Percentiles rank a stretch among this genome's conserved stretches.
phyloP scores from a whole-genome alignment of 78 protist genomes.

The Paulinella micropora region DNA sequence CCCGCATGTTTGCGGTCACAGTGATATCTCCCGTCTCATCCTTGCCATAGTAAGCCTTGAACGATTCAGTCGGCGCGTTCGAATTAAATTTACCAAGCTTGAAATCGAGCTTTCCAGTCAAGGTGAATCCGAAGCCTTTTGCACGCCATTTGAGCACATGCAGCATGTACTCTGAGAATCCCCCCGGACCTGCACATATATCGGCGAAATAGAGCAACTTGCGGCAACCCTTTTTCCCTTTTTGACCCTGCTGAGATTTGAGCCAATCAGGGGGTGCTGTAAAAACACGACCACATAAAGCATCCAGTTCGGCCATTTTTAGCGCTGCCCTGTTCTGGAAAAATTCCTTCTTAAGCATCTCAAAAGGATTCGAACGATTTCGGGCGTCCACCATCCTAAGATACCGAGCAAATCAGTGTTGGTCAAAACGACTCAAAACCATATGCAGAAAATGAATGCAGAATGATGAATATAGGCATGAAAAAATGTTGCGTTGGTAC shows the following conservation, averaged over 20 bases:
- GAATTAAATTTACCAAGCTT: constrained; percentile 1
- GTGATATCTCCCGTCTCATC: constrained; percentile 28
- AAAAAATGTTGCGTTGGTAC: too few species aligned
- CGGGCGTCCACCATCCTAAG: too few species aligned
- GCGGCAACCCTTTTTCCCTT: background rate
- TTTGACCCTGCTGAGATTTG: background rate
- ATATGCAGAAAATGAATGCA: too few species aligned
- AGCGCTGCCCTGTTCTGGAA: background rate
- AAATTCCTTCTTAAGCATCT: background rate
- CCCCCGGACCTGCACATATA: constrained; percentile 27
- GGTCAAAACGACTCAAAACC: too few species aligned
- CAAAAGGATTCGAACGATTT: background rate
- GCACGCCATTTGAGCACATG: constrained; percentile 4
- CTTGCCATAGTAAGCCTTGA: constrained; percentile 21
- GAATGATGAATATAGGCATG: too few species aligned
- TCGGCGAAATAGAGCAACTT: constrained; percentile 9
- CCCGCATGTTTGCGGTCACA: constrained; percentile 2
- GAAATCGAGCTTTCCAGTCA: constrained; percentile 24
- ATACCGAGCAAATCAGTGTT: too few species aligned
- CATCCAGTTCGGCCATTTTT: background rate
- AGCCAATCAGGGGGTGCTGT: background rate
- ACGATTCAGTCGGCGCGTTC: constrained; percentile 1
- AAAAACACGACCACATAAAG: background rate
- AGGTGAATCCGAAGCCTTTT: constrained; percentile 29
- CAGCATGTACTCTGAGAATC: constrained; percentile 18